Percentiles rank a stretch among this genome's conserved stretches.
These are phyloP conservation scores for Backusella australiensis DNA, from an alignment of 192 early-diverging fungal species.

Conservation along the genomic window DNA sequence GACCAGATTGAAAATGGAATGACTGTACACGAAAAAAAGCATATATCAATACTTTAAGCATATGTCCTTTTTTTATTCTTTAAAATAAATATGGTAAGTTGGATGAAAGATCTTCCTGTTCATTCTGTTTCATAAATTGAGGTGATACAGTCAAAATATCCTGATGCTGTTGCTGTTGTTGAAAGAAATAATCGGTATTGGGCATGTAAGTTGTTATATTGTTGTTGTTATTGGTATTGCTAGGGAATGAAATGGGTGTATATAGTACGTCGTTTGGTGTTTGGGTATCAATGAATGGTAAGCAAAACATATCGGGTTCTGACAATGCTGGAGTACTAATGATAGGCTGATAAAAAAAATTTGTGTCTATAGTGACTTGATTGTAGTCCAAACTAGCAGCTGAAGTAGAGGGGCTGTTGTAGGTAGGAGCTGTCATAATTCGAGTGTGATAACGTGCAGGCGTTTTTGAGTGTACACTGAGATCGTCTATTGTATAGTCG, in stretches of 20 bases:
- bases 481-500: neutral
- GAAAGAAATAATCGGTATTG: neutral
- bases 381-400: neutral
- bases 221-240: neutral
- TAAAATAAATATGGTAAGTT: neutral
- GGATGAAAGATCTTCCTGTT: neutral
- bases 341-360: neutral
- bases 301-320: neutral
- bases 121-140: neutral
- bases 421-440: conserved; percentile 10
- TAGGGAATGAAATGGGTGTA: neutral
- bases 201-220: neutral
- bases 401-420: neutral
- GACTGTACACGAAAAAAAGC: too few species aligned
- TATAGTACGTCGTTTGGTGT: neutral
- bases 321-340: neutral
- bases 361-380: neutral
- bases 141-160: neutral
- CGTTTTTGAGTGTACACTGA: neutral
- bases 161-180: neutral
- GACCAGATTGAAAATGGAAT: too few species aligned
- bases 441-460: conserved; percentile 9
- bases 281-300: neutral
- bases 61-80: neutral
- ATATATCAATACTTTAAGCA: neutral